A percentile compares a stretch with the other conserved stretches of the same genome.
These are phyloP conservation scores for Alternaria viburni DNA, from an alignment of 2,329 filamentous ascomycete species.

Conservation along the genomic window DNA sequence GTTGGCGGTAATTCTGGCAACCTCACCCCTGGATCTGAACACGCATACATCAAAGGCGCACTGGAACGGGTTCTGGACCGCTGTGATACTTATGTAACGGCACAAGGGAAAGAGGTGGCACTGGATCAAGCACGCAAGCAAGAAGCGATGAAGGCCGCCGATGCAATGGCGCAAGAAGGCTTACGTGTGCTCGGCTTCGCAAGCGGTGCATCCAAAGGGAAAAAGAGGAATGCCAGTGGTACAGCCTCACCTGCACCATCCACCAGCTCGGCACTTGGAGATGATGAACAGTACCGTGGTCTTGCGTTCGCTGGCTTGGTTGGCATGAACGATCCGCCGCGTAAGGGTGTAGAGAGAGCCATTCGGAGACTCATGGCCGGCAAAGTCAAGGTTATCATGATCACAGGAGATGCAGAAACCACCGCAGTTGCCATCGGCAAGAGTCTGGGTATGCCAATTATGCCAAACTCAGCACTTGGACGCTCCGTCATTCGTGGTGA, in stretches of 20 bases:
- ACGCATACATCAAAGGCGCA: slow-evolving; percentile 94
- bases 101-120: slow-evolving; percentile 83
- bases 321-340: slow-evolving; percentile 95
- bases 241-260: slow-evolving; percentile 36
- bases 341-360: slow-evolving; percentile 86
- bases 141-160: slow-evolving; percentile 78
- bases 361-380: slow-evolving; percentile 91
- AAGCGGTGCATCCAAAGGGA: slow-evolving; percentile 68
- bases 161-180: slow-evolving; percentile 86
- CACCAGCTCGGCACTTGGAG: slow-evolving; percentile 44
- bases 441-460: slow-evolving; percentile 92
- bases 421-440: slow-evolving; percentile 93
- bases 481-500: slow-evolving; percentile 82
- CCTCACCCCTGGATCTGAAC: slow-evolving; percentile 68
- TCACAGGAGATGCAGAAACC: slow-evolving; percentile 94
- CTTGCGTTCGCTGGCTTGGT: slow-evolving; percentile 91
- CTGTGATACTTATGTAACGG: slow-evolving; percentile 89
- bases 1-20: slow-evolving; percentile 63
- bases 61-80: slow-evolving; percentile 84
- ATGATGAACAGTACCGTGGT: slow-evolving; percentile 79
- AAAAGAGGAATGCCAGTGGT: slow-evolving; percentile 39
- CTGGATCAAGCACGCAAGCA: slow-evolving; percentile 77
- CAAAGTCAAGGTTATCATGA: slow-evolving; percentile 98
- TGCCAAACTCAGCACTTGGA: slow-evolving; percentile 63
- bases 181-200: slow-evolving; percentile 92